These are phyloP conservation scores for Chytriomyces confervae DNA, from an alignment of 192 early-diverging fungal species.

Conservation along the genomic window DNA sequence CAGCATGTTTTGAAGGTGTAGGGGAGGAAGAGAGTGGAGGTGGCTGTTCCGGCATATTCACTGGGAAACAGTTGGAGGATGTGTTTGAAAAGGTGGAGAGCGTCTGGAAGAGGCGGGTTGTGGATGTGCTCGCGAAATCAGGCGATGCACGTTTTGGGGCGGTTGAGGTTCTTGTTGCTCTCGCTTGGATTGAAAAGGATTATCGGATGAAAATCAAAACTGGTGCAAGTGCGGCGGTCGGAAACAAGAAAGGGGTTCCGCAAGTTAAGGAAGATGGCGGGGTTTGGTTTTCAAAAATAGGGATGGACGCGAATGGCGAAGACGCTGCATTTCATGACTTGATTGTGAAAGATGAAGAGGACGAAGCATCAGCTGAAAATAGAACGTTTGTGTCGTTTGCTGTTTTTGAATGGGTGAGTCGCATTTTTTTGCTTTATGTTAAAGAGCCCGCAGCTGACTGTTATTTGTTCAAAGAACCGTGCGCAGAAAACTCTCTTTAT, in stretches of 20 bases:
- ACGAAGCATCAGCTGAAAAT: neutral
- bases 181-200: conserved; percentile 23
- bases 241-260: neutral
- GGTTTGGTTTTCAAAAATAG: conserved; percentile 5
- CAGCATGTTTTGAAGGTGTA: neutral
- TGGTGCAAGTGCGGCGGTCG: neutral
- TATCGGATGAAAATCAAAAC: conserved; percentile 26
- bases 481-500: neutral
- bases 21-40: conserved; percentile 3
- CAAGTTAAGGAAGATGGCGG: neutral
- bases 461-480: neutral
- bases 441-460: neutral
- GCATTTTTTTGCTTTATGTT: neutral
- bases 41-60: too few species aligned
- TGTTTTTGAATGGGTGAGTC: conserved; percentile 20
- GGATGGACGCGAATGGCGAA: neutral
- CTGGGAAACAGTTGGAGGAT: neutral
- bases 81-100: conserved; percentile 9
- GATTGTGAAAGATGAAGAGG: conserved; percentile 2
- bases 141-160: neutral
- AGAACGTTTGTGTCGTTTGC: conserved; percentile 17
- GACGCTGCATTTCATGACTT: neutral
- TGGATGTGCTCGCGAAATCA: neutral
- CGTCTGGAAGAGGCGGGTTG: neutral
- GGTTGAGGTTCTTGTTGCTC: conserved; percentile 12